Evolutionary conservation across 2,329 filamentous ascomycete genomes (phyloP).

Genomic region (Dothiorella sarmentorum): DNA sequence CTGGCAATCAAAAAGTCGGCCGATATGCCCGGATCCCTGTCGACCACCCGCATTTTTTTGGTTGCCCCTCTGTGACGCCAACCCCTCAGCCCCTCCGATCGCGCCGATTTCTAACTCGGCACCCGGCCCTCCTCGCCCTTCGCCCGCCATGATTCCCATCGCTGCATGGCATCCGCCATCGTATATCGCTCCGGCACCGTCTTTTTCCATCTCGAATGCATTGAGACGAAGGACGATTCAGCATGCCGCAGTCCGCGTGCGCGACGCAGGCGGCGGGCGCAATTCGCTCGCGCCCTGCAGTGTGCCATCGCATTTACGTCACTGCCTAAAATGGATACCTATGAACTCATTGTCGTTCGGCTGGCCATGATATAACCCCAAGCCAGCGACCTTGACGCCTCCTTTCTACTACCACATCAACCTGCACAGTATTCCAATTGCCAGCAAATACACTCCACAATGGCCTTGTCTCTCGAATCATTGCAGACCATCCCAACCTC

Average conservation of each 20-base stretch:
- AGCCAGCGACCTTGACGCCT: no score
- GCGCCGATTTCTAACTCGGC: background rate
- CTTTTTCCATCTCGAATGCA: background rate
- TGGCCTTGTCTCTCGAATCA: slow-evolving; percentile 35
- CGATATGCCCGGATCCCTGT: background rate
- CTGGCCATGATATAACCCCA: background rate
- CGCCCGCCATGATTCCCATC: background rate
- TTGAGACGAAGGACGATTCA: background rate
- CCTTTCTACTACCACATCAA: background rate
- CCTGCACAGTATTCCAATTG: background rate
- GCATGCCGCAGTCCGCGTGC: background rate
- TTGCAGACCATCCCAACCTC: slow-evolving; percentile 47
- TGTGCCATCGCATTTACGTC: background rate
- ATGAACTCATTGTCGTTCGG: background rate
- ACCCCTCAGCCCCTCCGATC: background rate
- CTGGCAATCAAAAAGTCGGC: background rate
- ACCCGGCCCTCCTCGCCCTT: background rate
- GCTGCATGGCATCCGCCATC: background rate
- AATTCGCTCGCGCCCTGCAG: background rate
- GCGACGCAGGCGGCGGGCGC: background rate
- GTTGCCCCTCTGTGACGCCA: background rate
- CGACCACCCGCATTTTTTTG: background rate
- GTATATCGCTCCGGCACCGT: background rate
- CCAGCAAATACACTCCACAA: slow-evolving; percentile 20
- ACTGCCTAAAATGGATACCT: background rate